Percentiles rank a stretch among this genome's conserved stretches.
Evolutionary conservation across 352 stramenopile genomes (phyloP).

Genomic region (Elongisporangium anandrum): DNA sequence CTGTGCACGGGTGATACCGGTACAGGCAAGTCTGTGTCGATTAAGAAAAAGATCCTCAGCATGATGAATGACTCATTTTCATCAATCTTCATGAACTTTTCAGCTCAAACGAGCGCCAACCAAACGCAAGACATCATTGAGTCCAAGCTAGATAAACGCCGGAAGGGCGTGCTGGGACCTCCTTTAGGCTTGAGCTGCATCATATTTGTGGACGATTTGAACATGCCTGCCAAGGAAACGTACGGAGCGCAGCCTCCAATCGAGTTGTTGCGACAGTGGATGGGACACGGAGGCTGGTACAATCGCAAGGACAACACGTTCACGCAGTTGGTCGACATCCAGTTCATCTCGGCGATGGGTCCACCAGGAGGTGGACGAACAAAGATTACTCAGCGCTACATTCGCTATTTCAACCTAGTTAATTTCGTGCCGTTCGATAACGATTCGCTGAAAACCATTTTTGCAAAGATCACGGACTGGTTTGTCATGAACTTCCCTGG

Average conservation of each 20-base stretch:
- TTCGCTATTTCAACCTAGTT: conserved; percentile 92
- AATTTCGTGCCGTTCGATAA: conserved; percentile 92
- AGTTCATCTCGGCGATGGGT: conserved; percentile 92
- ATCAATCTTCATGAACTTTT: conserved; percentile 93
- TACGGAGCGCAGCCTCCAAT: conserved; percentile 93
- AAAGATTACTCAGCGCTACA: conserved; percentile 90
- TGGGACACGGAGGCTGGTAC: conserved; percentile 94
- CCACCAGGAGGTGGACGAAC: conserved; percentile 89
- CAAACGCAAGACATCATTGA: conserved; percentile 94
- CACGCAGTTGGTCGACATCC: conserved; percentile 90
- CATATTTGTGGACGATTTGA: conserved; percentile 94
- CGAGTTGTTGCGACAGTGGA: conserved; percentile 91
- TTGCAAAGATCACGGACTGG: conserved; percentile 89
- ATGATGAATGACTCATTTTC: conserved; percentile 77
- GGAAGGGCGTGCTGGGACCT: conserved; percentile 90
- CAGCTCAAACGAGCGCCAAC: conserved; percentile 90
- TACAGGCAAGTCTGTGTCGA: conserved; percentile 92
- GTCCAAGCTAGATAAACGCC: conserved; percentile 91
- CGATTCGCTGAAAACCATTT: conserved; percentile 84
- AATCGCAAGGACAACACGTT: conserved; percentile 93
- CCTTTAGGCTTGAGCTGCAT: conserved; percentile 88
- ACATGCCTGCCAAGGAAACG: conserved; percentile 93
- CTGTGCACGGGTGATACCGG: conserved; percentile 91
- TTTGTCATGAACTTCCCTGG: conserved; percentile 80
- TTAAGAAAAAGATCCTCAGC: conserved; percentile 90